Percentiles rank a stretch among this genome's conserved stretches.
phyloP scores from a whole-genome alignment of 2,329 filamentous ascomycete species.

The Neopestalotiopsis sp. region DNA sequence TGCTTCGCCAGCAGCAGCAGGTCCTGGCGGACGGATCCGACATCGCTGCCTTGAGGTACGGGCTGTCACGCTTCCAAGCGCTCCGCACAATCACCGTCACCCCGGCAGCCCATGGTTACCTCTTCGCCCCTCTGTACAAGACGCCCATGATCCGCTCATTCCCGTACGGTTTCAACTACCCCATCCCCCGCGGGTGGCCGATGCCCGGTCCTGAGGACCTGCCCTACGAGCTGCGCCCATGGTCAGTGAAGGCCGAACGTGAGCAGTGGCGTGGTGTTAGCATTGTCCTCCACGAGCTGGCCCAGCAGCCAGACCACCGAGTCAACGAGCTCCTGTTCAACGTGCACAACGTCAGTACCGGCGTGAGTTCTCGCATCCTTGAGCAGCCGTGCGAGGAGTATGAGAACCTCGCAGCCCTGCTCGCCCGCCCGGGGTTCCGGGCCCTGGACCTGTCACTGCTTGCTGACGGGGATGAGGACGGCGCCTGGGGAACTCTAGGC shows the following conservation, averaged over 20 bases:
- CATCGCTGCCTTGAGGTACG: conserved; percentile 35
- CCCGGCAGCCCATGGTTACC: conserved; percentile 41
- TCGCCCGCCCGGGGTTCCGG: conserved; percentile 31
- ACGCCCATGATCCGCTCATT: conserved; percentile 47
- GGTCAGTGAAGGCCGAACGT: conserved; percentile 12
- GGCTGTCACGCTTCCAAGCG: conserved; percentile 37
- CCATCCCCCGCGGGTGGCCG: conserved; percentile 40
- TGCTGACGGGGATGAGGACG: conserved; percentile 4
- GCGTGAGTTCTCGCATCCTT: conserved; percentile 38
- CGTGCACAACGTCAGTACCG: conserved; percentile 31
- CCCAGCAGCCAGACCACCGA: conserved; percentile 23
- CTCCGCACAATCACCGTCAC: conserved; percentile 44
- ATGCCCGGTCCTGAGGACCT: neutral
- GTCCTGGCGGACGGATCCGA: conserved; percentile 27
- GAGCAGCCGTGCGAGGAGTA: conserved; percentile 32
- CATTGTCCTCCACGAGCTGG: conserved; percentile 32
- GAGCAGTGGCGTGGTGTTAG: conserved; percentile 40
- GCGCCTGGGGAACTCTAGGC: neutral
- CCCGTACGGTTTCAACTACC: conserved; percentile 44
- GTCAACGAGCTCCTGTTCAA: conserved; percentile 40
- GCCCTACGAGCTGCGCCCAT: conserved; percentile 5
- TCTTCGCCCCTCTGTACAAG: conserved; percentile 42
- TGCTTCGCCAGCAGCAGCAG: conserved; percentile 3
- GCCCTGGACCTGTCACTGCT: conserved; percentile 32
- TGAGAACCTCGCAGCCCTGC: conserved; percentile 27